Conservation (phyloP, 78 protist species). For the Polysphondylium violaceum region DNA sequence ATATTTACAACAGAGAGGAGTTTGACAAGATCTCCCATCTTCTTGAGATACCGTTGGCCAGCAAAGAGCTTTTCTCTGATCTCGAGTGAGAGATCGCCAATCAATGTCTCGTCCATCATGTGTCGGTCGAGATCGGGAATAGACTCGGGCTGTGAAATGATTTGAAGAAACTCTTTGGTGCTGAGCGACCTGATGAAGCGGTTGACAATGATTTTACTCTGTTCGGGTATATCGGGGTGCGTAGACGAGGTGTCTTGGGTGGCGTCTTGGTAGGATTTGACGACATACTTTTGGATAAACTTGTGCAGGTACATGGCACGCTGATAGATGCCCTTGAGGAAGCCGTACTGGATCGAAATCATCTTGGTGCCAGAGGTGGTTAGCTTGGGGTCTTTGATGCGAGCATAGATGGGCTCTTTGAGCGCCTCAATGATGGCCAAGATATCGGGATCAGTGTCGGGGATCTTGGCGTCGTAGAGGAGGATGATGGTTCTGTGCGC, state of each 20-base stretch:
- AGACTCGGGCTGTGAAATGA: not conserved
- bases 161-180: not conserved
- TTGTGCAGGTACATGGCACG: not conserved
- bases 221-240: not conserved
- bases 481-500: not conserved
- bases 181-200: not conserved
- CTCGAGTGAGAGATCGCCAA: not conserved
- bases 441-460: not conserved
- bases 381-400: not conserved
- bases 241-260: not conserved
- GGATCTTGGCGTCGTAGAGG: not conserved
- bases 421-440: not conserved
- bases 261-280: not conserved
- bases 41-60: not conserved
- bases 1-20: not conserved
- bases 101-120: not conserved
- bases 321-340: not conserved
- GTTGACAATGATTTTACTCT: not conserved
- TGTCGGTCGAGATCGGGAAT: not conserved
- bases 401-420: not conserved
- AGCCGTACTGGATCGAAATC: constrained; percentile 3
- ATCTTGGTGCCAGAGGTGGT: not conserved
- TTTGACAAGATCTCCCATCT: not conserved
- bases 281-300: not conserved
- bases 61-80: not conserved